Evolutionary conservation across 2,329 filamentous ascomycete genomes (phyloP), one percentile per base, ranked within the genome.

Genomic region (Ilyonectria mors-panacis): DNA sequence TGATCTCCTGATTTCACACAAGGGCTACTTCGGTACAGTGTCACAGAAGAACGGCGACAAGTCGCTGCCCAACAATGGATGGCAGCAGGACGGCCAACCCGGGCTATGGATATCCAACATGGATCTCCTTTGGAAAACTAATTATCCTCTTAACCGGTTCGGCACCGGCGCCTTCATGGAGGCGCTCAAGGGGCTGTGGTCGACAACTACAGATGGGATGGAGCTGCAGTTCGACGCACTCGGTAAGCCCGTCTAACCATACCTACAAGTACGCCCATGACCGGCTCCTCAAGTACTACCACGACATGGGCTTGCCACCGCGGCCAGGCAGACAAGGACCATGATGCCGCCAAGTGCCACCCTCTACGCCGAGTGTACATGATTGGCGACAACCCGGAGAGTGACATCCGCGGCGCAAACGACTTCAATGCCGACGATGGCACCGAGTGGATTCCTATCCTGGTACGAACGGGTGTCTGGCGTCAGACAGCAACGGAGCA

Each of bases 161-260:
- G 96, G 95, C 1, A 96, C 98, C 79, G 96, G 96, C 19, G 94
- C 93, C 1, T 98, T 98, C 81, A 89, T 93, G 68, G 92, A 92
- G 50, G 93, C 94, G 0, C 82, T 98, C 17, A 88, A 91, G 70
- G 95, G 94, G 0, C 87, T 96, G 1, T 98, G 94, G 94, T 79
- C 84, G 6, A 89, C 90, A 21, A 83, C 93, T 5, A 97, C 94
- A 0, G 86, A 86, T 12, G 91, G 89, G 4, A 84, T 86, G 53
- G 78, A 87, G 74, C 80, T 96, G 58, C 79, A 86, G 59, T 89
- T 89, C 70, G 89, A 86, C 1, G 86, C 93, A 15, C 92, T 97
- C 72, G 96, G 96, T 2, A 98, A 99, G 81, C 96, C 96, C 96
- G 15, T 89, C 90, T 65, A 82, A 85, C 50, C 83, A 86, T 39